phyloP scores from a whole-genome alignment of 2,329 filamentous ascomycete genomes.

The Epichloe amarillans region DNA sequence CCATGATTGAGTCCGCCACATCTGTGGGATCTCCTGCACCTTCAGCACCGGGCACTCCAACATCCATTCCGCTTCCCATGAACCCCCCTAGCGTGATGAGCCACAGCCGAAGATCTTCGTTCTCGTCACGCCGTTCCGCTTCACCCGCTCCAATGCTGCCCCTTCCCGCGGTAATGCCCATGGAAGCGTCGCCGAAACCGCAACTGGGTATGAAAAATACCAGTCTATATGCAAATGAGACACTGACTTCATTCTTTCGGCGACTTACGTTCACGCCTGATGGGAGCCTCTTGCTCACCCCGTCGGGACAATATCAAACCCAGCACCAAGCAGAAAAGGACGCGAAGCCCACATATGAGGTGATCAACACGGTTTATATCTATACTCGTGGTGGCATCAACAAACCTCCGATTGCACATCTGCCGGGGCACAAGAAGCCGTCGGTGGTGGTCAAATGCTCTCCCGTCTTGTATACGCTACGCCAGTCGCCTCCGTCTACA shows the following conservation, averaged over 20 bases:
- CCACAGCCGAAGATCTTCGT: slow-evolving; percentile 88
- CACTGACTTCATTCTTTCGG: slow-evolving; percentile 91
- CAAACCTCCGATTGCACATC: slow-evolving; percentile 85
- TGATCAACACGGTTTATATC: slow-evolving; percentile 96
- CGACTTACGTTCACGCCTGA: slow-evolving; percentile 90
- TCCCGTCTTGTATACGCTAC: slow-evolving; percentile 72
- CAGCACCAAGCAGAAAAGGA: slow-evolving; percentile 54
- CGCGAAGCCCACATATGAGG: slow-evolving; percentile 63
- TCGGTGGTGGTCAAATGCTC: slow-evolving; percentile 94
- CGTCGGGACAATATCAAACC: slow-evolving; percentile 87
- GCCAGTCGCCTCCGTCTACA: slow-evolving; percentile 54
- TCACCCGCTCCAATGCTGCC: slow-evolving; percentile 91
- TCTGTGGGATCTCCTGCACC: slow-evolving; percentile 70
- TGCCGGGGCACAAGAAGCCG: slow-evolving; percentile 95
- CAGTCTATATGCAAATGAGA: slow-evolving; percentile 91
- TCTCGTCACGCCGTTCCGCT: slow-evolving; percentile 74
- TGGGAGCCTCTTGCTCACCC: slow-evolving; percentile 84
- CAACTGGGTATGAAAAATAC: slow-evolving; percentile 65
- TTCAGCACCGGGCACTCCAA: slow-evolving; percentile 87
- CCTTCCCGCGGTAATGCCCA: slow-evolving; percentile 86
- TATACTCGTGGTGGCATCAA: slow-evolving; percentile 95
- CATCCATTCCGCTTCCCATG: slow-evolving; percentile 82
- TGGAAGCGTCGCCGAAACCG: slow-evolving; percentile 77
- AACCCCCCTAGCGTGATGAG: slow-evolving; percentile 83
- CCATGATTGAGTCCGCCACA: slow-evolving; percentile 35